Conservation (phyloP, 306 rosid species). For the Ormosia emarginata region DNA sequence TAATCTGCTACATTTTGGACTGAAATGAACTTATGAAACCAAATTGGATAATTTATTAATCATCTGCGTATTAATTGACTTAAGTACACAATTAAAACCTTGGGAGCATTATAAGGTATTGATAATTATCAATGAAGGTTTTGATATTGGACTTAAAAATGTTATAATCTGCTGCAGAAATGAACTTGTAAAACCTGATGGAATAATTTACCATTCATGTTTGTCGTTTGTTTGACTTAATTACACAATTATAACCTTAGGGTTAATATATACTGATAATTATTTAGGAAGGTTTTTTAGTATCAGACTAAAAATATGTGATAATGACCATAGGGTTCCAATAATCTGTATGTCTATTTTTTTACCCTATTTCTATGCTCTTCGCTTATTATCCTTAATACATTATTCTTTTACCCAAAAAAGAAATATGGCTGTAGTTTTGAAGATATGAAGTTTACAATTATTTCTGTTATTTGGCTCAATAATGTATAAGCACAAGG, state of each 20-base stretch:
- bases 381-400: neutral
- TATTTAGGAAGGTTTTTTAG: neutral
- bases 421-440: neutral
- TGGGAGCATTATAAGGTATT: neutral
- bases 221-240: neutral
- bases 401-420: neutral
- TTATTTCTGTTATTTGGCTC: neutral
- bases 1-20: neutral
- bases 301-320: too few relatives aligned
- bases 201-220: neutral
- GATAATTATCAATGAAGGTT: neutral
- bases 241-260: neutral
- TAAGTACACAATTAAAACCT: neutral
- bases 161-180: neutral
- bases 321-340: neutral
- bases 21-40: neutral
- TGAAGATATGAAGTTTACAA: neutral
- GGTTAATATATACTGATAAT: too few relatives aligned
- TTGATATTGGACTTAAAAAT: neutral
- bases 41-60: neutral
- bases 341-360: neutral
- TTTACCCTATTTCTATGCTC: neutral
- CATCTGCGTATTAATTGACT: neutral
- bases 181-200: neutral
- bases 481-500: neutral